Evolutionary conservation across 306 rosid species (phyloP), one percentile per base, ranked within the genome.

Genomic region (Pueraria montana): DNA sequence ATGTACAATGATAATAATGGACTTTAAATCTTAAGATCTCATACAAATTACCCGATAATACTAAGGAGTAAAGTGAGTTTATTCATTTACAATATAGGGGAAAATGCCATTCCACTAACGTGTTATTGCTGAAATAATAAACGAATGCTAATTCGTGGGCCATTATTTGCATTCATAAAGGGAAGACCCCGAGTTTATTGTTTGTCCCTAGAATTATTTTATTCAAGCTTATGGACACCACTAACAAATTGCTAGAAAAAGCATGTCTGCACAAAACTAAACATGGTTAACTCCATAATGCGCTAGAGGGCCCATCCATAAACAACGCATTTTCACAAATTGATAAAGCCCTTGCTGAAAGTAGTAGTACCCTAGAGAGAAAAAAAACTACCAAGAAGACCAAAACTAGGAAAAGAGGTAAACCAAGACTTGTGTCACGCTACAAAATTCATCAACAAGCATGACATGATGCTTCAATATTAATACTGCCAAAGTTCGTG

Each of bases 401-500:
- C 20, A 46, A 30, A 46, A 81, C 14, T 24, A 3, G 27, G 59
- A 23, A 11, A n/a, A 7, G 12, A 45, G 50, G 16, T 34, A 38
- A 69, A 77, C 8, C 8, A 68, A 84, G 74, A n/a, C 36, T 59
- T 69, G 40, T 58, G 40, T 58, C 76, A 88, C 13, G 56, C 26
- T 58, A 26, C 81, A 81, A 88, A 83, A 70, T 40, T 82, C 86
- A 49, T 78, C 73, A 52, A 52, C 58, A 18, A 71, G 63, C 80
- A 74, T 63, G 58, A 56, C 78, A 69, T 55, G 82, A 32, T 48
- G 79, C 80, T 17, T 67, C 24, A 43, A 32, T 65, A 32, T n/a
- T n/a, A n/a, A n/a, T 53, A 17, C 11, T 68, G 65, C 77, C 45
- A 76, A 74, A 68, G 38, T 85, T 72, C 53, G 34, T 65, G 17